Base-by-base conservation (phyloP, 352 stramenopile species). In the Globisporangium nunn region DNA sequence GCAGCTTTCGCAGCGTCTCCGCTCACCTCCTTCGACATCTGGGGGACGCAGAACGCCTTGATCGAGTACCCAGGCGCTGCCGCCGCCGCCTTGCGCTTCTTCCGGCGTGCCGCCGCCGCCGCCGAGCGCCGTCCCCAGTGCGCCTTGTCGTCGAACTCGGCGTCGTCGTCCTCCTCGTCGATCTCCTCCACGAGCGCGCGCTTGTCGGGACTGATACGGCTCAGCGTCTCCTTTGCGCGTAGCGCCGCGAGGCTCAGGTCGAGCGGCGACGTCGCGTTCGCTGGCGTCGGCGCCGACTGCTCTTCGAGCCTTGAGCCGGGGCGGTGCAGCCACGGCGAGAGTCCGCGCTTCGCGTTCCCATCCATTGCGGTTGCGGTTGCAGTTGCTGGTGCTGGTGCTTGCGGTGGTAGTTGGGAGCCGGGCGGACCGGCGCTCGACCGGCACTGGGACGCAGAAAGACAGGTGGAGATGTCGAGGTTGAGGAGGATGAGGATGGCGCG, bases 81-180 rank as follows among this genome's bases (percentile, higher is more conserved):
- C 61, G 2, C 56, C 41, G 12, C 23, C 37, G 37, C 31, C 54
- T 37, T 64, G 61, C 48, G 67, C 40, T 63, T 65, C 54, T 53
- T 57, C 1, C 40, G 14, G 33, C 28, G 61, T 8, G 70, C 64
- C 14, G 67, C 64, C n/a, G 64, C 62, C 17, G 18, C n/a, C 1
- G n/a, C n/a, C 43, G 43, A 48, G n/a, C 72, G 66, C 12, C 78
- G 61, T 2, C 69, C 63, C 81, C 78, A 91, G 28, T 88, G 78
- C 43, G 77, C 75, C 15, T 70, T 61, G 45, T 89, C 77, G 29
- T 89, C 81, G 48, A 91, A 88, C 62, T 91, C 81, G 31, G 52
- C 64, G 61, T 91, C 81, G 58, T 91, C 81, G 39, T 71, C 72
- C 48, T 91, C 81, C 49, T 63, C 84, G 60, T 91, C 81, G 55